Evolutionary conservation across 257 asterid genomes (phyloP).

Genomic region (Petrea volubilis): DNA sequence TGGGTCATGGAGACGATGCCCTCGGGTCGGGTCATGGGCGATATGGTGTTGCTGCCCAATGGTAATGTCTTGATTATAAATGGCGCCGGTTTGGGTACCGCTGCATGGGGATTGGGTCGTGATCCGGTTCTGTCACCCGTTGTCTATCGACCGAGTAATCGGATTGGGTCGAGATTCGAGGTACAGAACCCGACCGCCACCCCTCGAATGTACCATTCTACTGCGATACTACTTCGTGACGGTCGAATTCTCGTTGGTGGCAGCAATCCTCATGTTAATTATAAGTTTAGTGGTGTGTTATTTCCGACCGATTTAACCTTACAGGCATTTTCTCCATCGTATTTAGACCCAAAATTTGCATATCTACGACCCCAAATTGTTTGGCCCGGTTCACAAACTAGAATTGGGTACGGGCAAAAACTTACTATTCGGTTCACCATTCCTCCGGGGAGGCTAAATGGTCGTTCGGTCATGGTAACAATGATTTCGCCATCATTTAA

Average conservation of each 20-base stretch:
- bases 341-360: conserved; percentile 23
- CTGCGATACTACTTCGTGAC: conserved; percentile 39
- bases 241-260: too few relatives aligned
- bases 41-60: conserved; percentile 28
- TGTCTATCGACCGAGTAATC: conserved; percentile 25
- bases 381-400: conserved; percentile 29
- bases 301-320: conserved; percentile 52
- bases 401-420: conserved; percentile 12
- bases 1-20: conserved; percentile 35
- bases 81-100: conserved; percentile 27
- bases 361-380: conserved; percentile 36
- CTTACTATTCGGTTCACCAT: conserved; percentile 24
- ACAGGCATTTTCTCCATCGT: conserved; percentile 50
- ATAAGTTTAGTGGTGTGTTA: conserved; percentile 27
- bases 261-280: conserved; percentile 42
- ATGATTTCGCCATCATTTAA: conserved; percentile 50
- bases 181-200: conserved; percentile 31
- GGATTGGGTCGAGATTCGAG: conserved; percentile 38
- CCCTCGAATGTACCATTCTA: conserved; percentile 58
- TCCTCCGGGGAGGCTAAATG: conserved; percentile 18
- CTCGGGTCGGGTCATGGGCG: conserved; percentile 25
- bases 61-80: conserved; percentile 31
- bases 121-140: conserved; percentile 23
- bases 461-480: conserved; percentile 30
- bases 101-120: conserved; percentile 26